Conservation (phyloP, 2,329 filamentous ascomycete species). For the Exserohilum rostratum region DNA sequence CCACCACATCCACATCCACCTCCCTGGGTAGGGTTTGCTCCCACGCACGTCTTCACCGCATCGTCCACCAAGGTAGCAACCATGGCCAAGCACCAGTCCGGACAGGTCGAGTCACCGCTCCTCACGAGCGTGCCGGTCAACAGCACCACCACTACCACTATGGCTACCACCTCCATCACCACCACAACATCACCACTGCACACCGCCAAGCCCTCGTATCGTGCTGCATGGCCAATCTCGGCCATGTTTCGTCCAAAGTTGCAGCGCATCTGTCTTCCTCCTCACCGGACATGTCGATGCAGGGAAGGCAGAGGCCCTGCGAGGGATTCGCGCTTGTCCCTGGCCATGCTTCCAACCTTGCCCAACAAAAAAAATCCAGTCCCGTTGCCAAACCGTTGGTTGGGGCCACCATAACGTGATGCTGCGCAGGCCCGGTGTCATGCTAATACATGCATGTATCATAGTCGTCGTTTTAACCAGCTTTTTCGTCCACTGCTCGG, state of each 20-base stretch:
- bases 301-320: background rate
- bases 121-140: background rate
- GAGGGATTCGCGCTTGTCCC: background rate
- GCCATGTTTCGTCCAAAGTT: background rate
- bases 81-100: background rate
- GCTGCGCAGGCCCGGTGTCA: background rate
- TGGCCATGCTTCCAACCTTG: background rate
- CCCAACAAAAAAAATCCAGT: background rate
- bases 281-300: background rate
- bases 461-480: background rate
- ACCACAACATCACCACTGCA: background rate
- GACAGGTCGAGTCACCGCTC: slow-evolving; percentile 2
- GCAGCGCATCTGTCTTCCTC: background rate
- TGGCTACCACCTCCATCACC: no score
- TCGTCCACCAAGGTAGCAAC: background rate
- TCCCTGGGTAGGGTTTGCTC: background rate
- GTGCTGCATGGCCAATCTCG: background rate
- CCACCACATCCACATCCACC: background rate
- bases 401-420: no score
- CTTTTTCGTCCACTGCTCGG: no score
- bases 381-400: background rate
- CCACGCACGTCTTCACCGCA: slow-evolving; percentile 9
- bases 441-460: background rate
- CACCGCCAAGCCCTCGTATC: background rate
- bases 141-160: background rate